Percentiles rank a stretch among this genome's conserved stretches.
phyloP scores from a whole-genome alignment of 2,329 filamentous ascomycete species.

The Verticillium tricorpus region DNA sequence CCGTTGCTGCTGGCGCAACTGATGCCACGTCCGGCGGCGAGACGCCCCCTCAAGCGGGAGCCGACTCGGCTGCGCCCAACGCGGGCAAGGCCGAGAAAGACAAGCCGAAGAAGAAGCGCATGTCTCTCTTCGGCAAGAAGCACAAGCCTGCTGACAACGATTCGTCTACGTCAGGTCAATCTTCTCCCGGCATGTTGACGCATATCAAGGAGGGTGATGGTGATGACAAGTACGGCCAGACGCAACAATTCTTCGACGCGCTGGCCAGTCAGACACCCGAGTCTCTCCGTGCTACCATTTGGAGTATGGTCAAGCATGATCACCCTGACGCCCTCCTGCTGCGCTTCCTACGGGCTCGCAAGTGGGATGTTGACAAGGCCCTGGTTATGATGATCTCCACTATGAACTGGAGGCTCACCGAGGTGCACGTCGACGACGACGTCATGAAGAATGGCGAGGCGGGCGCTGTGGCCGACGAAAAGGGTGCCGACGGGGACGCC shows the following conservation, averaged over 20 bases:
- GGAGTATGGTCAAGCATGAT: slow-evolving; percentile 93
- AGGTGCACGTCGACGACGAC: slow-evolving; percentile 85
- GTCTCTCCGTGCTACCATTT: slow-evolving; percentile 74
- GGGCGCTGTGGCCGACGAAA: slow-evolving; percentile 56
- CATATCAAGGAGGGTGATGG: slow-evolving; percentile 41
- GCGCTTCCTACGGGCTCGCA: slow-evolving; percentile 81
- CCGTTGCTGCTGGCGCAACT: slow-evolving; percentile 22
- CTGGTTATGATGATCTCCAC: slow-evolving; percentile 92
- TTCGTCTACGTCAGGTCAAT: slow-evolving; percentile 23
- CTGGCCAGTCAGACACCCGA: slow-evolving; percentile 74
- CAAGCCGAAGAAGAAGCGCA: slow-evolving; percentile 71
- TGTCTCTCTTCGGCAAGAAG: slow-evolving; percentile 64
- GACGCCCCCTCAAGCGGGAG: slow-evolving; percentile 9
- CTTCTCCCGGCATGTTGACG: slow-evolving; percentile 27
- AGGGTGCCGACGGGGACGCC: slow-evolving; percentile 47
- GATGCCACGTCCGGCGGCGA: slow-evolving; percentile 22
- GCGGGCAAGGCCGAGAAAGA: slow-evolving; percentile 22
- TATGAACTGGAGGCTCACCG: slow-evolving; percentile 81
- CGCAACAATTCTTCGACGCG: slow-evolving; percentile 79
- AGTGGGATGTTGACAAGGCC: slow-evolving; percentile 93
- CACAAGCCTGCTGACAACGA: slow-evolving; percentile 48
- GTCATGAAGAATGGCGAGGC: slow-evolving; percentile 76
- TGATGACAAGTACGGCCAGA: slow-evolving; percentile 92
- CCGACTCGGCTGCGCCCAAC: not conserved
- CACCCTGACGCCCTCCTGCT: slow-evolving; percentile 82